phyloP scores from a whole-genome alignment of 768 basidiomycete species.

The Tulasnella sp. region DNA sequence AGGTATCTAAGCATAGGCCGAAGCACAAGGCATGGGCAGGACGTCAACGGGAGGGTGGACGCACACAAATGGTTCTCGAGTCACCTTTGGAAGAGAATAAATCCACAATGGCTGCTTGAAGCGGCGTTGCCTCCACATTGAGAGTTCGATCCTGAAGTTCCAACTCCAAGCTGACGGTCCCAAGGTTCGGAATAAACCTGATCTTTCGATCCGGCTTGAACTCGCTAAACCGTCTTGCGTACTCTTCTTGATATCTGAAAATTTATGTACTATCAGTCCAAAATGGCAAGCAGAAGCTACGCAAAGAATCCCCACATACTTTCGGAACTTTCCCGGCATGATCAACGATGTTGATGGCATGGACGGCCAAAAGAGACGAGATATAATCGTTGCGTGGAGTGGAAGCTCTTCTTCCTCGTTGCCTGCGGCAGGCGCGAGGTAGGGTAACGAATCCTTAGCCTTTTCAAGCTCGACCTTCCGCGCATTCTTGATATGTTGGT shows the following conservation, averaged over 20 bases:
- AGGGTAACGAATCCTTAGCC: conserved; percentile 40
- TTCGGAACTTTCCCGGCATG: conserved; percentile 78
- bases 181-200: conserved; percentile 81
- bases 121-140: conserved; percentile 56
- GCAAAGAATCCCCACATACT: conserved; percentile 35
- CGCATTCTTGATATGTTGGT: conserved; percentile 61
- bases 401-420: conserved; percentile 22
- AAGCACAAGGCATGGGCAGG: background rate
- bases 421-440: too few species aligned
- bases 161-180: conserved; percentile 68
- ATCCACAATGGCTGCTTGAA: conserved; percentile 88
- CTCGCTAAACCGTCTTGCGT: conserved; percentile 61
- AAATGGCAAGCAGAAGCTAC: background rate
- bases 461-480: conserved; percentile 39
- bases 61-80: too few species aligned
- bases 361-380: conserved; percentile 89
- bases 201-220: conserved; percentile 92
- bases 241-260: conserved; percentile 57
- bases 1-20: conserved; percentile 36
- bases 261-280: background rate
- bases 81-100: conserved; percentile 64
- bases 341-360: conserved; percentile 46
- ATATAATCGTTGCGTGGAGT: conserved; percentile 84
- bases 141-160: conserved; percentile 72
- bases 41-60: too few species aligned